Percentiles rank a stretch among this genome's conserved stretches.
Evolutionary conservation across 495 filamentous ascomycete genomes (phyloP).

Genomic region (Podospora tetraspora): DNA sequence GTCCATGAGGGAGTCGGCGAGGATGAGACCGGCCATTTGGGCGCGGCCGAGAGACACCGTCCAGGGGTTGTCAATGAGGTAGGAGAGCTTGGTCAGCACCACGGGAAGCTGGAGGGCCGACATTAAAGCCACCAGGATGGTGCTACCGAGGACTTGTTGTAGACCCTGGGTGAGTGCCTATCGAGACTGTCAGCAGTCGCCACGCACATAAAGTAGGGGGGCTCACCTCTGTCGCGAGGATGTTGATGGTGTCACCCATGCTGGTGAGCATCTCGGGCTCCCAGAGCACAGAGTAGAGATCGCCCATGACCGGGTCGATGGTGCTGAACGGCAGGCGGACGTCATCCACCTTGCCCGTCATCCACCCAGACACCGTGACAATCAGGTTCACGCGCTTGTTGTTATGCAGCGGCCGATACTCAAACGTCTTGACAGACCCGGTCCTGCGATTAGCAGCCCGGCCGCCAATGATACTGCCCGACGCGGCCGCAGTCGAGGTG

Average conservation of each 20-base stretch:
- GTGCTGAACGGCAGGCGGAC: conserved; percentile 93
- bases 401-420: conserved; percentile 94
- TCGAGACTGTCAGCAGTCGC: conserved; percentile 6
- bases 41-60: conserved; percentile 88
- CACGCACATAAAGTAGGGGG: conserved; percentile 2
- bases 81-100: conserved; percentile 88
- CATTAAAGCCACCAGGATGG: conserved; percentile 84
- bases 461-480: conserved; percentile 78
- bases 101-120: conserved; percentile 88
- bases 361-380: conserved; percentile 93
- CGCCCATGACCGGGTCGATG: conserved; percentile 95
- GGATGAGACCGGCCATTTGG: conserved; percentile 80
- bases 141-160: conserved; percentile 90
- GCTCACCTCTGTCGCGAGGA: conserved; percentile 90
- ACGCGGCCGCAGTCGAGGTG: conserved; percentile 80
- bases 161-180: conserved; percentile 91
- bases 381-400: conserved; percentile 97
- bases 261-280: conserved; percentile 96
- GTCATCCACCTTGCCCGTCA: conserved; percentile 96
- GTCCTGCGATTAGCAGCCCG: conserved; percentile 80
- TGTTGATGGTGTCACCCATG: conserved; percentile 98
- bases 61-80: conserved; percentile 98
- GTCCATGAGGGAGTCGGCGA: conserved; percentile 90
- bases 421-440: conserved; percentile 90
- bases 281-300: conserved; percentile 96